Evolutionary conservation across 805 yeast genomes (phyloP).

Genomic region (Sugiyamaella qingdaonensis): DNA sequence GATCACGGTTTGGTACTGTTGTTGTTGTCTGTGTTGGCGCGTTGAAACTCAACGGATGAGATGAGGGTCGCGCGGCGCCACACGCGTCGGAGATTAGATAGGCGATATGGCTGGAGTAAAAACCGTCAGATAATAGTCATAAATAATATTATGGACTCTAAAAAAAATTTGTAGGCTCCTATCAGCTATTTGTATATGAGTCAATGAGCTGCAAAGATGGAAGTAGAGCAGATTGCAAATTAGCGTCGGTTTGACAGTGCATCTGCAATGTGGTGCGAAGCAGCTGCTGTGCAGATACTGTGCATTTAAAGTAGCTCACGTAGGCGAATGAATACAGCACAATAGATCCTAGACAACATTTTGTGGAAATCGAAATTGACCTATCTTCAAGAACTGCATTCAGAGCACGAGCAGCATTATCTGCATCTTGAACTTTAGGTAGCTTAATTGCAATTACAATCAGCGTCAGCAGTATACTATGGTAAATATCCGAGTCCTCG

Average conservation of each 20-base stretch:
- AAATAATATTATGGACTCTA: no score
- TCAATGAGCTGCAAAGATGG: no score
- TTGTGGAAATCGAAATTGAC: not conserved
- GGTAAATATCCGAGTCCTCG: not conserved
- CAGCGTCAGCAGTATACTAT: not conserved
- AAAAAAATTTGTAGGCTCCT: no score
- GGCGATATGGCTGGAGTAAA: not conserved
- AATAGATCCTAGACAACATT: not conserved
- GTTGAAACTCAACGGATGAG: not conserved
- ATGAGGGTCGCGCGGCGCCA: not conserved
- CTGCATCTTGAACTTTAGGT: not conserved
- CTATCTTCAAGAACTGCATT: not conserved
- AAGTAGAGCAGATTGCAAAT: not conserved
- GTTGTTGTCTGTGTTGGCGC: no score
- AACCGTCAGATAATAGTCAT: no score
- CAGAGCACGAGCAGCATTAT: not conserved
- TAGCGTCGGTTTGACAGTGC: not conserved
- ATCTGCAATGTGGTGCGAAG: not conserved
- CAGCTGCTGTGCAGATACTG: not conserved
- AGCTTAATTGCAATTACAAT: not conserved
- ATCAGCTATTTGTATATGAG: no score
- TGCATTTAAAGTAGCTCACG: not conserved
- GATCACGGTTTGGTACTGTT: no score
- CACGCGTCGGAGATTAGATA: slow-evolving; percentile 4
- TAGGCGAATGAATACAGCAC: not conserved